These are phyloP conservation scores for Solanum bulbocastanum DNA, from an alignment of 257 asterid species.

Conservation along the genomic window DNA sequence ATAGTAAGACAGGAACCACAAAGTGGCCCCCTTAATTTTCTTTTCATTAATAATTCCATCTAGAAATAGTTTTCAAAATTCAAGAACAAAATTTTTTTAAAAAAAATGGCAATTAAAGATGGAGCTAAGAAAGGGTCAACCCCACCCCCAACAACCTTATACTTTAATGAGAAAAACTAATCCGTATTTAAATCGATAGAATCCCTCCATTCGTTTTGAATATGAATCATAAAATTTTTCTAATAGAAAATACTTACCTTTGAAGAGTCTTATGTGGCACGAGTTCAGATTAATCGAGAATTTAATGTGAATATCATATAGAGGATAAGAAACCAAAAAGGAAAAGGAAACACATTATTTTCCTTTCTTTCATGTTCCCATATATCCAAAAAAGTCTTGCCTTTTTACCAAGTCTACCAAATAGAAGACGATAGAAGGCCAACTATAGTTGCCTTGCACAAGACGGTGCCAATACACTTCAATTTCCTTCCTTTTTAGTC, in stretches of 20 bases:
- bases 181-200: too few relatives aligned
- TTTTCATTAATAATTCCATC: background rate
- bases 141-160: background rate
- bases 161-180: too few relatives aligned
- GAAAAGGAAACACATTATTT: background rate
- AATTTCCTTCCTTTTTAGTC: background rate
- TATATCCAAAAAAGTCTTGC: background rate
- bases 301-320: background rate
- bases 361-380: background rate
- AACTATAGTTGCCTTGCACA: background rate
- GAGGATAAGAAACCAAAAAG: background rate
- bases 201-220: background rate
- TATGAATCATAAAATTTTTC: background rate
- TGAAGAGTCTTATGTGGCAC: fast-evolving
- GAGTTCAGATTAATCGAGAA: background rate
- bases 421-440: background rate
- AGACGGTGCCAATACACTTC: background rate
- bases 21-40: background rate
- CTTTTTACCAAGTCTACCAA: background rate
- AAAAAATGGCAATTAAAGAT: background rate
- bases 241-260: background rate
- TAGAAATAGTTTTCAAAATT: background rate
- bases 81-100: background rate
- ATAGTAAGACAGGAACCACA: background rate
- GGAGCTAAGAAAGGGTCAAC: background rate